phyloP scores from a whole-genome alignment of 257 asterid species.

The Salvia miltiorrhiza region DNA sequence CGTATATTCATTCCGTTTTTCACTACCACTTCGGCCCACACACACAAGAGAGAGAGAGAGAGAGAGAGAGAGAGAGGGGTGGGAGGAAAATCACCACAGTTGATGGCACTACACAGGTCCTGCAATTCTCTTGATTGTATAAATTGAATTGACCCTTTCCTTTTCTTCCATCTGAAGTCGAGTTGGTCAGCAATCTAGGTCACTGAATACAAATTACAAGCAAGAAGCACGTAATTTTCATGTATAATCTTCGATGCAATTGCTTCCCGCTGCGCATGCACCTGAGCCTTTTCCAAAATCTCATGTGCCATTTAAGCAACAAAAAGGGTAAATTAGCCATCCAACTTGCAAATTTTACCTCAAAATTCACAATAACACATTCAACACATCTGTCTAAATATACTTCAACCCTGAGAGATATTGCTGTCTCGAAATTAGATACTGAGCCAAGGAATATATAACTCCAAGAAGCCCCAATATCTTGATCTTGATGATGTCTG shows the following conservation, averaged over 20 bases:
- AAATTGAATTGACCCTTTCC: constrained; percentile 15
- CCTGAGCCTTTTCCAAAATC: constrained; percentile 34
- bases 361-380: constrained; percentile 30
- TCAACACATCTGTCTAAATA: constrained; percentile 62
- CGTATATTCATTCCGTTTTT: not conserved
- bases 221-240: constrained; percentile 27
- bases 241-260: constrained; percentile 18
- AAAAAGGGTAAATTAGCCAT: constrained; percentile 24
- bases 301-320: constrained; percentile 38
- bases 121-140: constrained; percentile 16
- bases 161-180: constrained; percentile 9
- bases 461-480: constrained; percentile 90
- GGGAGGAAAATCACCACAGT: not conserved
- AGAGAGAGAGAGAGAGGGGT: not conserved
- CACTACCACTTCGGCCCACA: not conserved
- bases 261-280: constrained; percentile 22
- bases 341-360: constrained; percentile 24
- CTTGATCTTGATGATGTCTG: constrained; percentile 76
- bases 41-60: not conserved
- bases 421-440: constrained; percentile 80
- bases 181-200: constrained; percentile 22
- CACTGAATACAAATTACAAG: constrained; percentile 25
- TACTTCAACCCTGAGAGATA: constrained; percentile 84
- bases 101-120: not conserved
- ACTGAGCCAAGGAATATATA: constrained; percentile 84